Evolutionary conservation across 2,329 filamentous ascomycete genomes (phyloP), one percentile per base, ranked within the genome.

Genomic region (Penicillium nordicum): DNA sequence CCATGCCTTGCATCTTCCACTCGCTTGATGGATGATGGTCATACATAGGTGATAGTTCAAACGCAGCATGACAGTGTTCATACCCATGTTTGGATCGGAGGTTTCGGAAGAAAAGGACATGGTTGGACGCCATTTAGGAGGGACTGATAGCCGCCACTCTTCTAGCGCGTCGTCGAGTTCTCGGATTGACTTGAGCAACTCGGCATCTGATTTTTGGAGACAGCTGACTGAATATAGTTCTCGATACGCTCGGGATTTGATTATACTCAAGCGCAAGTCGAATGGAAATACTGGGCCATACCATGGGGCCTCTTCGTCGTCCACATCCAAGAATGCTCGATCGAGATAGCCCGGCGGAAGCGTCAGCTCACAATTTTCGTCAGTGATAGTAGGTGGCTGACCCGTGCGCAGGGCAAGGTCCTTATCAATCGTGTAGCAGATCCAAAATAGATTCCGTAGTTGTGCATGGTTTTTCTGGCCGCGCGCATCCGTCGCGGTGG

Each of bases 131-230:
- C 74, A 79, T 7, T 72, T 61, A 0, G 64, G 62, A 0, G 80
- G 78, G 0, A 85, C 63, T 0, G 81, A 80, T 1, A 77, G 61
- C 0, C 83, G 75, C 83, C 83, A 85, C 12, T 67, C 66, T 45
- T 85, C 83, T 0, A 85, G 69, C 30, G 84, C 80, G 23, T 82
- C 79, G 55, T 85, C 83, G 0, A 85, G 70, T 64, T 83, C 79
- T 6, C 82, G 78, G 12, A 85, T 84, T 3, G 80, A 77, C 10
- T 77, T 76, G 2, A 85, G 70, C 0, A 85, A 67, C 53, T 84
- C 80, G 0, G 81, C 80, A 40, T 84, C 81, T 0, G 79, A 76
- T 57, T 83, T 84, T 12, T 74, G 73, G 2, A 78, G 62, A 0
- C 79, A 76, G 4, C 74, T 66, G 4, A 76, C 71, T 0, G 82